These are phyloP conservation scores for Limonium bicolor DNA, from an alignment of 148 eudicot genomes.

Conservation along the genomic window DNA sequence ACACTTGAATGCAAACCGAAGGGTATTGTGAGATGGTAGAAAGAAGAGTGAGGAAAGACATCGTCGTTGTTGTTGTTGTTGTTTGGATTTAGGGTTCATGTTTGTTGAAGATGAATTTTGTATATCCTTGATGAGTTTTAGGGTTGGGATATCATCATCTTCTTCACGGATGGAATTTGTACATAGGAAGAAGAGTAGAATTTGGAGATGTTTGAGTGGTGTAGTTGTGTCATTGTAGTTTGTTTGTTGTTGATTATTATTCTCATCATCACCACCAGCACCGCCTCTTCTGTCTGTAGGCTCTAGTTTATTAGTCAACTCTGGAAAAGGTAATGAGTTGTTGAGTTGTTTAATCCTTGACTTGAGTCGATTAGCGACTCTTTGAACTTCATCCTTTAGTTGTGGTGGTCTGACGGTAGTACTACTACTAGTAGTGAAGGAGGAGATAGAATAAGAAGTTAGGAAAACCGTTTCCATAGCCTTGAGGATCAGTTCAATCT, in stretches of 20 bases:
- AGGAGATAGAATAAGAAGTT: too few relatives aligned
- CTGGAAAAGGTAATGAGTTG: conserved; percentile 9
- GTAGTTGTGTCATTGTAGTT: neutral
- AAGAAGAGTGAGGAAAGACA: too few relatives aligned
- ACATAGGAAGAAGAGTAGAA: conserved; percentile 1
- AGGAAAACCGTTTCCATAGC: conserved; percentile 44
- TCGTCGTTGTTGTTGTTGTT: too few relatives aligned
- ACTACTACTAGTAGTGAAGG: too few relatives aligned
- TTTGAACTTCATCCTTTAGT: conserved; percentile 8
- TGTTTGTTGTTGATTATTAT: too few relatives aligned
- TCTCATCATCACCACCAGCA: conserved; percentile 3
- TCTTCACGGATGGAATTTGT: conserved; percentile 1
- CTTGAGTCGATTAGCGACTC: conserved; percentile 6
- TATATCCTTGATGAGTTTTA: neutral
- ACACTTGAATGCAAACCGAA: conserved; percentile 41
- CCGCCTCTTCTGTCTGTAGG: too few relatives aligned
- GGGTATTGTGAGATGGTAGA: too few relatives aligned
- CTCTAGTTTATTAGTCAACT: conserved; percentile 14
- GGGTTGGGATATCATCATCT: too few relatives aligned
- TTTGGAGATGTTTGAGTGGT: neutral
- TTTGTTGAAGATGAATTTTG: too few relatives aligned
- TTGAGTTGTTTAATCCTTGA: conserved; percentile 14
- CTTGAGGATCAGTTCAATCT: conserved; percentile 19
- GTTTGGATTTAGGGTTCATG: too few relatives aligned
- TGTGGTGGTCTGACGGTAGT: conserved; percentile 8